Evolutionary conservation across 805 yeast genomes (phyloP).

Genomic region (Sugiyamaella americana): DNA sequence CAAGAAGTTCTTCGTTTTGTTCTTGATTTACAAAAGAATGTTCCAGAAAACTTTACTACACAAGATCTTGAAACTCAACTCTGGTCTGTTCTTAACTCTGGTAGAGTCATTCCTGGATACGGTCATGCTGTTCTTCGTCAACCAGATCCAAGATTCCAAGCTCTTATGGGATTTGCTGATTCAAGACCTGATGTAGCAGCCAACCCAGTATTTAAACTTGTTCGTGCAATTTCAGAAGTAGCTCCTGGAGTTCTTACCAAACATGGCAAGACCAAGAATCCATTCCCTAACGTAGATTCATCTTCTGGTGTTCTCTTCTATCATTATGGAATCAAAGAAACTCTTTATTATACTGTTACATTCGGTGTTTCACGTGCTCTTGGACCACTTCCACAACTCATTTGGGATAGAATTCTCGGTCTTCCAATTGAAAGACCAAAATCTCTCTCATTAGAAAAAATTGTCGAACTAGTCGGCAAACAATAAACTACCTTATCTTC

Average conservation of each 20-base stretch:
- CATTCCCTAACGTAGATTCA: conserved; percentile 80
- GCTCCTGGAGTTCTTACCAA: conserved; percentile 69
- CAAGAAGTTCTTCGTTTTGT: conserved; percentile 84
- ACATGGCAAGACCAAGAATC: conserved; percentile 83
- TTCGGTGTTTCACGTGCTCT: conserved; percentile 79
- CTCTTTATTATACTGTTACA: conserved; percentile 69
- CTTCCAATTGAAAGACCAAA: conserved; percentile 80
- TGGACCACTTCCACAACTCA: conserved; percentile 73
- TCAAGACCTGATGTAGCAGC: conserved; percentile 47
- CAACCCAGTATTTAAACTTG: conserved; percentile 61
- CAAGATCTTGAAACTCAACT: conserved; percentile 67
- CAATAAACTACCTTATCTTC: background rate
- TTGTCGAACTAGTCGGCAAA: conserved; percentile 21
- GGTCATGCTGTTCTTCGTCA: conserved; percentile 85
- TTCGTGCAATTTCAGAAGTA: conserved; percentile 56
- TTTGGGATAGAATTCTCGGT: conserved; percentile 72
- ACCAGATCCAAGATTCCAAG: conserved; percentile 84
- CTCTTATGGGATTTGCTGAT: conserved; percentile 66
- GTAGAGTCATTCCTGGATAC: conserved; percentile 84
- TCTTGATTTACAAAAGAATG: conserved; percentile 57
- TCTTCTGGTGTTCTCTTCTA: conserved; percentile 72
- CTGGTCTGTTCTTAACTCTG: conserved; percentile 73
- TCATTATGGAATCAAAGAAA: conserved; percentile 71
- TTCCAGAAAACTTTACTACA: conserved; percentile 64
- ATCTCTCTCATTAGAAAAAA: conserved; percentile 42